Evolutionary conservation across 768 basidiomycete species (phyloP).

Genomic region (Rhodotorula graminis): DNA sequence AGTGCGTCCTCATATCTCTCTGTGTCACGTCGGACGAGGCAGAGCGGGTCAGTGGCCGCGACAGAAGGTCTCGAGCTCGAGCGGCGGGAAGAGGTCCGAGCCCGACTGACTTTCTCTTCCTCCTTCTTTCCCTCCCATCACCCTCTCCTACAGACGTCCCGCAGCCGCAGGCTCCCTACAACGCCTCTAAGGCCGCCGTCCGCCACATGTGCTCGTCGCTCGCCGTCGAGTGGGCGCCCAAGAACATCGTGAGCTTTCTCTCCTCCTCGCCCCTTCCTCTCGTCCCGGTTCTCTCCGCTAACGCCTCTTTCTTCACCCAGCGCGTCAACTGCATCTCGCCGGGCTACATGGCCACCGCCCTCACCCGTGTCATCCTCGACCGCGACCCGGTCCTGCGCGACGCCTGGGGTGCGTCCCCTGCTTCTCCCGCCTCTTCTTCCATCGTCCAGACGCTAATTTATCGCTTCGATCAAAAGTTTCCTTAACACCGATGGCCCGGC

Average conservation of each 20-base stretch:
- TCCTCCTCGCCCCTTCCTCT: constrained; percentile 47
- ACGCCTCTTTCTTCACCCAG: not conserved
- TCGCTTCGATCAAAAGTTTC: not conserved
- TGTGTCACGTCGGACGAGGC: too few relatives aligned
- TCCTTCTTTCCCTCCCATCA: not conserved
- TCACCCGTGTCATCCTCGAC: constrained; percentile 76
- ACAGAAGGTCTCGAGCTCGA: too few relatives aligned
- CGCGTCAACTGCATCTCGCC: constrained; percentile 52
- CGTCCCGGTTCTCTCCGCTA: not conserved
- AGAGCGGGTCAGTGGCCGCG: too few relatives aligned
- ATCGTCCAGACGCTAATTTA: too few relatives aligned
- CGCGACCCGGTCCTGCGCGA: constrained; percentile 55
- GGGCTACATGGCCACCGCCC: constrained; percentile 71
- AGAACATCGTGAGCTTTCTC: constrained; percentile 50
- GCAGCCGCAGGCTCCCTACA: constrained; percentile 76
- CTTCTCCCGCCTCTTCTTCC: not conserved
- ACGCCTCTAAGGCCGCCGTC: constrained; percentile 91
- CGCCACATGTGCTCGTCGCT: constrained; percentile 89
- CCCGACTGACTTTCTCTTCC: not conserved
- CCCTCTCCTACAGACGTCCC: not conserved
- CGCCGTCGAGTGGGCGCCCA: constrained; percentile 93
- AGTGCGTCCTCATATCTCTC: constrained; percentile 13
- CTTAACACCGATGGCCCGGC: constrained; percentile 73
- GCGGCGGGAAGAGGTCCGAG: not conserved
- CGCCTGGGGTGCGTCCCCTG: constrained; percentile 54